phyloP scores from a whole-genome alignment of 768 basidiomycete genomes.

The Ramaria sp. region DNA sequence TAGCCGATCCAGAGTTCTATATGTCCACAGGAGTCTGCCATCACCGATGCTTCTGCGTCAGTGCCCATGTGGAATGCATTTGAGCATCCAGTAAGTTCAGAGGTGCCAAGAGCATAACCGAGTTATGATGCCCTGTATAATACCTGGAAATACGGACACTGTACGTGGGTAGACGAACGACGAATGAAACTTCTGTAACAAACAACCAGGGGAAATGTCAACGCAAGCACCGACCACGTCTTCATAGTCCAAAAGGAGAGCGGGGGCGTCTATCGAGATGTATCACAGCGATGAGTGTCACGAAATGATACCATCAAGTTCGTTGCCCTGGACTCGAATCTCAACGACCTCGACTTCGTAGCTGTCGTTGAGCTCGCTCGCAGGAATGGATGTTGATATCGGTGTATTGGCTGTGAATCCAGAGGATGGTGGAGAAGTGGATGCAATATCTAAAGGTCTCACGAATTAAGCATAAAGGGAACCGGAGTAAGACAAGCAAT shows the following conservation, averaged over 20 bases:
- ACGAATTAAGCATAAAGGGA: constrained; percentile 10
- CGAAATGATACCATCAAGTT: constrained; percentile 69
- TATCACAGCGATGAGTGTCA: constrained; percentile 14
- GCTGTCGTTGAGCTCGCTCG: constrained; percentile 24
- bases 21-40: too few species aligned
- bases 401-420: not conserved
- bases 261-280: not conserved
- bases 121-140: not conserved
- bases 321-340: constrained; percentile 73
- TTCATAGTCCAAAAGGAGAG: not conserved
- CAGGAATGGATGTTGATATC: not conserved
- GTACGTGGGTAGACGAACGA: not conserved
- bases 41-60: too few species aligned
- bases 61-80: too few species aligned
- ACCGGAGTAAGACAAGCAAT: constrained; percentile 9
- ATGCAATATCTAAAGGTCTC: constrained; percentile 3
- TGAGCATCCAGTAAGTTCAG: too few species aligned
- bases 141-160: not conserved
- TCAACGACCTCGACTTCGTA: constrained; percentile 84
- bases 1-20: too few species aligned
- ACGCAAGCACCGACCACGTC: not conserved
- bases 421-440: constrained; percentile 5
- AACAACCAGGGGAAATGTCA: not conserved
- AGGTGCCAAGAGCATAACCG: too few species aligned
- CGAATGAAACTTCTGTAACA: not conserved